These are phyloP conservation scores for Phyllosticta citrichinensis DNA, from an alignment of 2,329 filamentous ascomycete species.

Conservation along the genomic window DNA sequence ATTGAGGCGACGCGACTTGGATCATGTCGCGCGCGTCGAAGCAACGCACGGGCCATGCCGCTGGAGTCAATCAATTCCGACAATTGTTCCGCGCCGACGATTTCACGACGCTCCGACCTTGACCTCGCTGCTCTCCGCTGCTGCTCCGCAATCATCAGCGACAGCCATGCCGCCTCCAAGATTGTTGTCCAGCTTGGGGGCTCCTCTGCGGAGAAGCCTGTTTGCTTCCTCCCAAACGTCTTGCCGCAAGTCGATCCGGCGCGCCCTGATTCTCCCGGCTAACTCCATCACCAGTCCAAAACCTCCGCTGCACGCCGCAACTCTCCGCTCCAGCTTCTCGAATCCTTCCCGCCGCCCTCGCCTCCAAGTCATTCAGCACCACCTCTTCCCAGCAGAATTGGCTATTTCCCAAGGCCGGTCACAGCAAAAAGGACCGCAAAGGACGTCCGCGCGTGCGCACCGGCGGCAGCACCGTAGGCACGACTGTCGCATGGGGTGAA, in stretches of 20 bases:
- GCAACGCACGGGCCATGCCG: not conserved
- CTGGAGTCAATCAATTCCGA: constrained; percentile 5
- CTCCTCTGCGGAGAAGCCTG: constrained; percentile 22
- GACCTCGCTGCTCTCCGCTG: not conserved
- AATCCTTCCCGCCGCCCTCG: constrained; percentile 8
- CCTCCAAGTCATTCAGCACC: constrained; percentile 59
- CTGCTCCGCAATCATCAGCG: not conserved
- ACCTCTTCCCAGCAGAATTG: constrained; percentile 56
- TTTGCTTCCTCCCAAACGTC: constrained; percentile 11
- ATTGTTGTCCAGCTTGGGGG: constrained; percentile 24
- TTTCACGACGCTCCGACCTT: not conserved
- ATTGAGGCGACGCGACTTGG: constrained; percentile 1
- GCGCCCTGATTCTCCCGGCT: not conserved
- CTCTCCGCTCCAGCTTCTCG: constrained; percentile 18
- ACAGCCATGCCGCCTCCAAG: constrained; percentile 32
- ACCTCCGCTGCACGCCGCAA: constrained; percentile 12
- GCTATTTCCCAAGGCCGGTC: constrained; percentile 72
- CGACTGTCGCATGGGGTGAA: constrained; percentile 92
- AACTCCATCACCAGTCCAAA: constrained; percentile 4
- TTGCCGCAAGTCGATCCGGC: not conserved
- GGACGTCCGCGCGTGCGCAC: constrained; percentile 80
- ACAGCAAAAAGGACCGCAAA: constrained; percentile 80
- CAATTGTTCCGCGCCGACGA: constrained; percentile 1
- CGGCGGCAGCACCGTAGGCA: constrained; percentile 83
- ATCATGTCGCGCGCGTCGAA: constrained; percentile 9